Conservation (phyloP, 306 rosid species). For the Cucurbita argyrosperma region DNA sequence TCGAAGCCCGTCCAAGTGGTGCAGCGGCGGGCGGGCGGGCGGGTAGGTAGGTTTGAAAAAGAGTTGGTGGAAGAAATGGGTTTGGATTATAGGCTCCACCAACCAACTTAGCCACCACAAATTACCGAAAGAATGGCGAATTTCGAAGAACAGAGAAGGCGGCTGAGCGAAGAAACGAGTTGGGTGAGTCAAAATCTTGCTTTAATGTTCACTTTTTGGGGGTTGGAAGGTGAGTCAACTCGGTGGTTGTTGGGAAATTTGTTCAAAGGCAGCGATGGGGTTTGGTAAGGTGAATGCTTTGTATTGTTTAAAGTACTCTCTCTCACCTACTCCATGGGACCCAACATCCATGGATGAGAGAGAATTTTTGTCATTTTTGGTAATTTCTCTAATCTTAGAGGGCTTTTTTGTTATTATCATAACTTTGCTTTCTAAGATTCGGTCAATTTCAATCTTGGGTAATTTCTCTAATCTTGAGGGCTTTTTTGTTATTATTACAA, state of each 20-base stretch:
- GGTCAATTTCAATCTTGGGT: too few relatives aligned
- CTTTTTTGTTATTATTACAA: not conserved
- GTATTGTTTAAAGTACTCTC: not conserved
- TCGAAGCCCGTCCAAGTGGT: not conserved
- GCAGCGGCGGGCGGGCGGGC: not conserved
- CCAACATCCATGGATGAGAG: not conserved
- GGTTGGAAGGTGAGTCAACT: not conserved
- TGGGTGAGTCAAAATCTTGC: not conserved
- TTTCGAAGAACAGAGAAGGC: not conserved
- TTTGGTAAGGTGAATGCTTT: not conserved
- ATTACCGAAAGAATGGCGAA: not conserved
- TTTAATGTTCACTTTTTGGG: not conserved
- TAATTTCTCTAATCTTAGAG: not conserved
- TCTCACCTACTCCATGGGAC: conserved; percentile 2
- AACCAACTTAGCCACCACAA: conserved; percentile 22
- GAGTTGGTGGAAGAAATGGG: conserved; percentile 9
- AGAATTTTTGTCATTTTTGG: not conserved
- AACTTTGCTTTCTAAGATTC: too few relatives aligned
- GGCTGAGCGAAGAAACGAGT: conserved; percentile 1
- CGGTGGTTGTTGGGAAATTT: conserved; percentile 1
- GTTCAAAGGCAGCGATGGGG: not conserved
- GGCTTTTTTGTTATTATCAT: too few relatives aligned
- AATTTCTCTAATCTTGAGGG: not conserved
- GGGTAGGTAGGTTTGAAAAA: conserved; percentile 11
- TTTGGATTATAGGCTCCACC: conserved; percentile 6